These are phyloP conservation scores for Picea engelmannii DNA, from an alignment of 83 land plant genomes.

Conservation along the genomic window DNA sequence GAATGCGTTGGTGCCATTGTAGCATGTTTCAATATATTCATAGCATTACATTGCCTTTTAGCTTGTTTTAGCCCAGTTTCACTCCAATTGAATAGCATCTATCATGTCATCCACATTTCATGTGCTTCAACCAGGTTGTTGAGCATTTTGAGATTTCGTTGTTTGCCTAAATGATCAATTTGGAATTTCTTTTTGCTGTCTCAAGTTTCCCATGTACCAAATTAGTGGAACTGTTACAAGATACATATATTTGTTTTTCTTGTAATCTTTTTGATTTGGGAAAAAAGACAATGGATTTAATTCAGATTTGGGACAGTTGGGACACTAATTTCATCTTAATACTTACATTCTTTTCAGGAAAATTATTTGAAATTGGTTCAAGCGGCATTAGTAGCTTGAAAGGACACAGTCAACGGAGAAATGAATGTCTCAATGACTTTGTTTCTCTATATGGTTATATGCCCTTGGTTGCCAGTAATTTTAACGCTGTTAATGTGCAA, in stretches of 20 bases:
- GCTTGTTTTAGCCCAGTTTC: not conserved
- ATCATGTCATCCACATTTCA: no score
- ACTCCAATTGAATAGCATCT: not conserved
- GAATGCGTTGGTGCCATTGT: not conserved
- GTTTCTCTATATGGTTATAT: conserved; percentile 60
- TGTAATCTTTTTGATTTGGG: not conserved
- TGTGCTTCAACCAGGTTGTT: not conserved
- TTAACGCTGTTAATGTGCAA: conserved; percentile 79
- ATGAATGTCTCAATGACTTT: conserved; percentile 73
- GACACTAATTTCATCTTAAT: not conserved
- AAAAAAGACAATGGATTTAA: not conserved
- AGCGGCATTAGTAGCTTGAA: conserved; percentile 91
- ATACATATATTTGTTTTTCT: not conserved
- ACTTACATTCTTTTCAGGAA: conserved; percentile 50
- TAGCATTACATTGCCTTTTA: not conserved
- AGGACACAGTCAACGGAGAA: conserved; percentile 76
- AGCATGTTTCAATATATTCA: not conserved
- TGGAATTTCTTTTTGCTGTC: not conserved
- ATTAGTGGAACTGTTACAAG: not conserved
- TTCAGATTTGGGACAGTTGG: not conserved
- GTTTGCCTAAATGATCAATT: not conserved
- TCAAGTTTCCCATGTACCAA: not conserved
- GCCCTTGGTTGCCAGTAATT: conserved; percentile 79
- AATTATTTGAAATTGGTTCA: conserved; percentile 86
- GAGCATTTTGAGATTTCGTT: not conserved